Base-by-base conservation (phyloP, 2,329 filamentous ascomycete genomes). In the Chaetomium globosum region DNA sequence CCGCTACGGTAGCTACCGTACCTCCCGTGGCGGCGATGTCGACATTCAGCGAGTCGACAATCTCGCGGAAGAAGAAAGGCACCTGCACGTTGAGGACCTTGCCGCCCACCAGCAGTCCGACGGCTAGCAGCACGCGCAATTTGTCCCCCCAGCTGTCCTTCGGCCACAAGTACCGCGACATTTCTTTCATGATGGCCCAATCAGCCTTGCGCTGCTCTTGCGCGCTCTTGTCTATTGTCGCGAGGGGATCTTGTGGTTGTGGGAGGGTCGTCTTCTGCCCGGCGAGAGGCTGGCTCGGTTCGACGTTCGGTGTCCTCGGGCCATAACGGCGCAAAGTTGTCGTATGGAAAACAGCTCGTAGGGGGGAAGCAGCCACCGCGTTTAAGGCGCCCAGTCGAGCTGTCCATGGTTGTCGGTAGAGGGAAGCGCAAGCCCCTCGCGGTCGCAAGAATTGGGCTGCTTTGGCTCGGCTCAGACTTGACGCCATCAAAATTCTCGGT, bases 131-230 rank as follows among this genome's bases (percentile, higher is more conserved):
- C 39, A 99, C 95, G 68, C 95, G 88, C 68, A 93, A 80, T 75
- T 96, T 92, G 3, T 93, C 96, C 63, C 88, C 88, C 73, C 91
- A 77, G 74, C 90, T 91, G 76, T 93, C 88, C 81, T 95, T 96
- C 26, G 95, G 95, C 95, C 95, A 99, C 26, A 99, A 81, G 77
- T 99, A 99, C 68, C 89, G 89, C 66, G 90, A 89, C 94, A 99
- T 98, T 77, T 99, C 94, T 79, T 91, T 96, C 83, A 99, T 95
- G 71, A 99, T 99, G 56, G 93, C 93, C 94, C 94, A 97, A 75
- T 99, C 95, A 9, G 93, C 94, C 79, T 93, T 96, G 72, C 95
- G 87, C 83, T 99, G 96, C 79, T 97, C 92, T 72, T 93, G 88
- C 23, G 87, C 89, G 59, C 87, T 87, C 74, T 86, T 88, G 67